These are phyloP conservation scores for Boletus austroedulis DNA, from an alignment of 1,284 basidiomycete species.

Conservation along the genomic window DNA sequence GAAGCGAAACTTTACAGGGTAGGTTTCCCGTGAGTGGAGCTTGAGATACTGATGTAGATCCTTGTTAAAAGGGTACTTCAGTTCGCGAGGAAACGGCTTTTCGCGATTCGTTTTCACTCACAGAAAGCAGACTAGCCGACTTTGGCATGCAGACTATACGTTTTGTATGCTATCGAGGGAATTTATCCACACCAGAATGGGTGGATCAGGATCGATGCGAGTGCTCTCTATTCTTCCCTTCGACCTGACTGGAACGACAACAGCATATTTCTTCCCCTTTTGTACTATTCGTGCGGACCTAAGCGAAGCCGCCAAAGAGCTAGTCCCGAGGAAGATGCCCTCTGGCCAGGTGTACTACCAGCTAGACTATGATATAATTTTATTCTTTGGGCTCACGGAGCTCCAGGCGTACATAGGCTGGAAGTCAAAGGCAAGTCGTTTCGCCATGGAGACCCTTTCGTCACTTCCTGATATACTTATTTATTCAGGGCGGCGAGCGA, in stretches of 20 bases:
- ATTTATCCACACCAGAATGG: background rate
- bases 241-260: too few species aligned
- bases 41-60: background rate
- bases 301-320: background rate
- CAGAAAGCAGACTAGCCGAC: background rate
- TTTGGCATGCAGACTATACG: background rate
- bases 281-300: slow-evolving; percentile 5
- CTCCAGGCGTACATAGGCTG: slow-evolving; percentile 7
- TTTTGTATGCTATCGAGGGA: background rate
- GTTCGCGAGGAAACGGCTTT: background rate
- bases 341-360: slow-evolving; percentile 5
- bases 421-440: slow-evolving; percentile 2
- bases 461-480: too few species aligned
- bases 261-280: slow-evolving; percentile 1
- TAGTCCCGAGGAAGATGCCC: background rate
- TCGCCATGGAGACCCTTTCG: too few species aligned
- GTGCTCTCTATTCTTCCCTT: background rate
- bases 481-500: too few species aligned
- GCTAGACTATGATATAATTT: slow-evolving; percentile 12
- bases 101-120: background rate
- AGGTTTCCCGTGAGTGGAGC: too few species aligned
- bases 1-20: background rate
- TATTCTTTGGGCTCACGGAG: slow-evolving; percentile 6
- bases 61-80: background rate
- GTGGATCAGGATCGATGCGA: background rate